phyloP scores from a whole-genome alignment of 31 red algal genomes.

The Odonthalia washingtoniensis region DNA sequence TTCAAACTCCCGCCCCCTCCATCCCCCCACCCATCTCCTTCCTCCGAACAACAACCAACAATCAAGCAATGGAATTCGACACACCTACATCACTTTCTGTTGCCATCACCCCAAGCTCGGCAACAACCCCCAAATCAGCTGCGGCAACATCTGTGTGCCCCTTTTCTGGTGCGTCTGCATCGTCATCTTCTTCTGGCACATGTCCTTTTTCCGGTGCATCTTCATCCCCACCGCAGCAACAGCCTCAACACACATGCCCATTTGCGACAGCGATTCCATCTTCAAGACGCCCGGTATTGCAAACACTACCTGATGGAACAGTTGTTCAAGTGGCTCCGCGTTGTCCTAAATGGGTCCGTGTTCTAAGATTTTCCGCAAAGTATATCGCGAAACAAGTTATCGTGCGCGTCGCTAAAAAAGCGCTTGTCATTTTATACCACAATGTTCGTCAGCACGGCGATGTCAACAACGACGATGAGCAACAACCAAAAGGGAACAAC shows the following conservation, averaged over 20 bases:
- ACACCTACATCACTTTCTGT: not conserved
- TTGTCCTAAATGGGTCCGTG: constrained; percentile 71
- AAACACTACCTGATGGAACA: not conserved
- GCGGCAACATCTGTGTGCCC: constrained; percentile 57
- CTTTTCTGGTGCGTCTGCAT: constrained; percentile 58
- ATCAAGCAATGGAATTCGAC: not conserved
- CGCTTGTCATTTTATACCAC: not conserved
- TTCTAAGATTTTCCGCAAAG: constrained; percentile 67
- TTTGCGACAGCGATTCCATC: not conserved
- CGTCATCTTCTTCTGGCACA: constrained; percentile 49
- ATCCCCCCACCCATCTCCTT: not conserved
- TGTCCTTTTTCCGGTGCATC: not conserved
- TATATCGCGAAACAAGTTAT: constrained; percentile 71
- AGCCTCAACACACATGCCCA: not conserved
- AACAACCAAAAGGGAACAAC: no score
- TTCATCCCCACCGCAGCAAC: not conserved
- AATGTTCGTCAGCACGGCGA: not conserved
- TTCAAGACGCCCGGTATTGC: not conserved
- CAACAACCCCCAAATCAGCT: no score
- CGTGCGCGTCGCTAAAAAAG: constrained; percentile 51
- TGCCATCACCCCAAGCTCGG: no score
- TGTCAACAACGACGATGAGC: no score
- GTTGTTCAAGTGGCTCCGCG: not conserved
- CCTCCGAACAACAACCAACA: not conserved
- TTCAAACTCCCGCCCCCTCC: not conserved